Base-by-base conservation (phyloP, 257 asterid genomes). In the Solanum neorickii region DNA sequence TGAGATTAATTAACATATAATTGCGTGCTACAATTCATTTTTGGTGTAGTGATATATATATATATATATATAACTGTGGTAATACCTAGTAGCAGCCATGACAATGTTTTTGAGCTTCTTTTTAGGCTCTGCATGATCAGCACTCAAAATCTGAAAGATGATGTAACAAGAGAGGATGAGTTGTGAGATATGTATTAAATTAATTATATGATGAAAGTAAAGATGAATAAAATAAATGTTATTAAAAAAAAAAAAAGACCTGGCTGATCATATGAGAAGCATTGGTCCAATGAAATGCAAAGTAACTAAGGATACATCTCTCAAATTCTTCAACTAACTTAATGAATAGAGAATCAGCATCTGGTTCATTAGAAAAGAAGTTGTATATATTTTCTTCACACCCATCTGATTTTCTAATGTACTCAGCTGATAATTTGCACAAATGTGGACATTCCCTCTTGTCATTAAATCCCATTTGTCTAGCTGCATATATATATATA, bases 71-170 rank as follows among this genome's bases (percentile, higher is more conserved):
- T 60, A 69, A 27, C 12, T 27, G n/a, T 80, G 52, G 66, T 25
- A 37, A 23, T 91, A 97, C 99, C 99, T 94, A 0, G 99, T 97
- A 23, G 98, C 99, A 47, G 94, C 98, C 99, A 96, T 95, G 86
- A 97, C 97, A 74, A 95, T 94, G 90, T 92, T 90, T 90, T 94
- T 97, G 35, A 97, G 94, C 92, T 95, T 96, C 95, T 95, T 97
- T 87, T 90, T 97, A 0, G 97, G 94, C 90, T 96, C 98, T 46
- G 91, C 88, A 87, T 97, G 47, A 15, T 86, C 88, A 46, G 95
- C 90, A 68, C 96, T 92, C 89, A 97, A 85, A 77, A 93, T 94
- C 99, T 97, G 94, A 90, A 87, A 72, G 35, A 86, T 87, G 15
- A 62, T 62, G 13, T 29, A 65, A 29, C 27, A 77, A 12, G 31